Percentiles rank a stretch among this genome's conserved stretches.
phyloP scores from a whole-genome alignment of 208 protist species.

The Trypanosoma cruzi region DNA sequence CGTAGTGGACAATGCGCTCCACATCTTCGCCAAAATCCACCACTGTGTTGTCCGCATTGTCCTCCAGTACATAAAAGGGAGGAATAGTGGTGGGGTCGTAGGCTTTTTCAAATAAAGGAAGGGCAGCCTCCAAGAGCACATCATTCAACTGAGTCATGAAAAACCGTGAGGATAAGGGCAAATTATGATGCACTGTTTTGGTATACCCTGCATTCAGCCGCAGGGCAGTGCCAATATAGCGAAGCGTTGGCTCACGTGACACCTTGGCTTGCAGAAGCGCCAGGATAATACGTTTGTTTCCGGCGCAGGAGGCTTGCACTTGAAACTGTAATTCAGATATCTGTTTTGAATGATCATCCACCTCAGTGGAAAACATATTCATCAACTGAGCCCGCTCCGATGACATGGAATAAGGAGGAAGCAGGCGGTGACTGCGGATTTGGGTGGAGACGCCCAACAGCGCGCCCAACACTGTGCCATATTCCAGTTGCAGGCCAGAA shows the following conservation, averaged over 20 bases:
- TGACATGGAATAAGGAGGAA: constrained; percentile 8
- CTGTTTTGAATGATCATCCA: constrained; percentile 41
- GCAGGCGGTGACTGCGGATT: constrained; percentile 25
- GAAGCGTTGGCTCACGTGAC: constrained; percentile 68
- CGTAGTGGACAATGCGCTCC: constrained; percentile 80
- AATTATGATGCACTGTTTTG: constrained; percentile 79
- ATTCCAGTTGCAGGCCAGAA: constrained; percentile 68
- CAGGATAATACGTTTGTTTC: constrained; percentile 62
- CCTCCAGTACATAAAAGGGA: constrained; percentile 62
- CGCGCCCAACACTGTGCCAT: constrained; percentile 69
- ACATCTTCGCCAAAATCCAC: constrained; percentile 58
- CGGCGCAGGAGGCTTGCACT: constrained; percentile 42
- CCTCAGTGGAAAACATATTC: constrained; percentile 46
- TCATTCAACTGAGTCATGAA: constrained; percentile 84
- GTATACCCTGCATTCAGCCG: constrained; percentile 75
- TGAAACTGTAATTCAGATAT: constrained; percentile 58
- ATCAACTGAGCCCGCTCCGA: constrained; percentile 41
- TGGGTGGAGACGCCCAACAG: constrained; percentile 65
- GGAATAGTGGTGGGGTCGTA: constrained; percentile 44
- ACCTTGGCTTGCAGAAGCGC: constrained; percentile 53
- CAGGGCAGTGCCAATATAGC: constrained; percentile 67
- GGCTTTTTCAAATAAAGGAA: constrained; percentile 56
- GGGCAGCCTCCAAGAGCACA: constrained; percentile 67
- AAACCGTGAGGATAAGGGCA: constrained; percentile 72
- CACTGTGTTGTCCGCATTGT: constrained; percentile 35